phyloP scores from a whole-genome alignment of 1,284 basidiomycete genomes.

The Ganoderma sinense region DNA sequence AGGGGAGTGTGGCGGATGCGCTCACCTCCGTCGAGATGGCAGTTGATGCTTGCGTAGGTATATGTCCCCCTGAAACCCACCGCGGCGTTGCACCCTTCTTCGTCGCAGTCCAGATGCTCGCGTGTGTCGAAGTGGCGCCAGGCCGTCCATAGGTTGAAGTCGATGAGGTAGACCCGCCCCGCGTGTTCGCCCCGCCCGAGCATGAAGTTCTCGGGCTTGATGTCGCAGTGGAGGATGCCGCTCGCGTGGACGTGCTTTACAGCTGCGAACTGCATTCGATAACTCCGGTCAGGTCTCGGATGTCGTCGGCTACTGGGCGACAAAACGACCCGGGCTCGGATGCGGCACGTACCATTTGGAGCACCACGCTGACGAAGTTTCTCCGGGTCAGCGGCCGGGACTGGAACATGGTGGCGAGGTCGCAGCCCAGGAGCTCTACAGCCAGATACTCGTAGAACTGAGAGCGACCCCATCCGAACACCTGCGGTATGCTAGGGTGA shows the following conservation, averaged over 20 bases:
- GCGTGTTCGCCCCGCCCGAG: background rate
- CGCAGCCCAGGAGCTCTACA: background rate
- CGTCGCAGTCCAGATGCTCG: background rate
- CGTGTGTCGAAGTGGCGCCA: background rate
- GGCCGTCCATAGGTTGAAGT: background rate
- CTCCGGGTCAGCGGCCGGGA: background rate
- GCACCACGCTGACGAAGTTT: background rate
- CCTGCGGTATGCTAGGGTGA: background rate
- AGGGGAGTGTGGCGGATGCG: no score
- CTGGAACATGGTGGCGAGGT: background rate
- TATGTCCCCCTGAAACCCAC: background rate
- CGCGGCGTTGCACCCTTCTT: background rate
- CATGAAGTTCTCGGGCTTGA: background rate
- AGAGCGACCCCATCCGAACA: background rate
- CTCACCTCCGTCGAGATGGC: background rate
- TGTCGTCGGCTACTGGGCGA: background rate
- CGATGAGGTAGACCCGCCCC: background rate
- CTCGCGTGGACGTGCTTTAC: background rate
- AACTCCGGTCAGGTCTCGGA: background rate
- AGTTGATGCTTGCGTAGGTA: background rate
- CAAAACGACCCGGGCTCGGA: no score
- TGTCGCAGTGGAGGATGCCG: background rate
- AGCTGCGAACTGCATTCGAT: background rate
- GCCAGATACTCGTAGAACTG: background rate
- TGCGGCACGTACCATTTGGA: background rate